Evolutionary conservation across 2,329 filamentous ascomycete species (phyloP).

Genomic region (Colletotrichum sidae): DNA sequence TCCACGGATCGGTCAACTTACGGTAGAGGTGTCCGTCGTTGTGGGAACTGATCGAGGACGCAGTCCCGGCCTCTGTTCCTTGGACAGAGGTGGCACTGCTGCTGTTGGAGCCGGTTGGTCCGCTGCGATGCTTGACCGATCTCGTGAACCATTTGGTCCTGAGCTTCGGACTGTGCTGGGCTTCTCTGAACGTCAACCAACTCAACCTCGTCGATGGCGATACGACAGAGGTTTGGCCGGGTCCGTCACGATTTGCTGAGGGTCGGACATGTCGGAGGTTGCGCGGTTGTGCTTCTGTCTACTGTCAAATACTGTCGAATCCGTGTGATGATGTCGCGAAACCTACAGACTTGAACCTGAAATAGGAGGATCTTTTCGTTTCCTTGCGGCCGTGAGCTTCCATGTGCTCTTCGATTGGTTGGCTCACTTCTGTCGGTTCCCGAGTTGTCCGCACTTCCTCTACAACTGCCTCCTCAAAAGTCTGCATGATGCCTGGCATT

Average conservation of each 20-base stretch:
- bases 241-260: conserved; percentile 1
- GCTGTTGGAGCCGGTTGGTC: conserved; percentile 50
- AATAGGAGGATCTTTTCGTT: conserved; percentile 2
- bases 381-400: conserved; percentile 3
- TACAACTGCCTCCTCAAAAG: not conserved
- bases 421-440: too few species aligned
- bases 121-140: conserved; percentile 54
- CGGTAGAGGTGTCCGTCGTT: conserved; percentile 24
- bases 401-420: too few species aligned
- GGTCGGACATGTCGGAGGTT: not conserved
- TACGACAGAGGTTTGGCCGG: not conserved
- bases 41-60: conserved; percentile 46
- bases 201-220: conserved; percentile 12
- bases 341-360: conserved; percentile 19
- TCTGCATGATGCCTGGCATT: conserved; percentile 26
- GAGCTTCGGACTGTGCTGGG: not conserved
- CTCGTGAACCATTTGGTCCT: conserved; percentile 38
- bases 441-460: too few species aligned
- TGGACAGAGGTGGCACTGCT: conserved; percentile 56
- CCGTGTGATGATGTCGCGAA: too few species aligned
- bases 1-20: not conserved
- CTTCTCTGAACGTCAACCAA: conserved; percentile 27
- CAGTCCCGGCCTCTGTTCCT: conserved; percentile 52
- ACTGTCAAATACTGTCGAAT: too few species aligned
- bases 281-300: too few species aligned